Percentiles rank a stretch among this genome's conserved stretches.
Conservation (phyloP, 805 yeast species). For the Sungouiella thailandica region DNA sequence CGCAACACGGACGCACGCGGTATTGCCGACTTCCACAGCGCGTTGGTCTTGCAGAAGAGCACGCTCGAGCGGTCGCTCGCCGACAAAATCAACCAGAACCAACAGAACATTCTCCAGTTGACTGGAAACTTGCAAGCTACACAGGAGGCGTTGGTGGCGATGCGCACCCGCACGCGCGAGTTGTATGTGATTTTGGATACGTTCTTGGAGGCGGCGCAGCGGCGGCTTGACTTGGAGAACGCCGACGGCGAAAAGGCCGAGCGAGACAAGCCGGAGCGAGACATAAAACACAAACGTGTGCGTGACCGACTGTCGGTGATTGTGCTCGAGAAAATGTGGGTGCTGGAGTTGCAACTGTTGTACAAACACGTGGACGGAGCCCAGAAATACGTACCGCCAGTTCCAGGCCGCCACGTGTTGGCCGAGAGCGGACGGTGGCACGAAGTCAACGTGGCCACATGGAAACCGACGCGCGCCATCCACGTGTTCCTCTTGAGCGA, state of each 20-base stretch:
- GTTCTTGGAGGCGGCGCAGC: constrained; percentile 58
- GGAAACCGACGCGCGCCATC: constrained; percentile 71
- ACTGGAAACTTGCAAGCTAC: constrained; percentile 60
- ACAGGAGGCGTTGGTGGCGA: constrained; percentile 54
- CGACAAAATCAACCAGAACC: constrained; percentile 55
- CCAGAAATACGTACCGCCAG: constrained; percentile 66
- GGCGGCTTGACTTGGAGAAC: constrained; percentile 45
- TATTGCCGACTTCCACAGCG: constrained; percentile 63
- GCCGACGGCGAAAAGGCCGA: constrained; percentile 20
- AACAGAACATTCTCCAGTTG: constrained; percentile 54
- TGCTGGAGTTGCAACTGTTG: constrained; percentile 58
- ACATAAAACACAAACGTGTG: constrained; percentile 1
- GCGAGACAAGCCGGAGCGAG: constrained; percentile 3
- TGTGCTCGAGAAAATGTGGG: constrained; percentile 79
- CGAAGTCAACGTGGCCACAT: constrained; percentile 79
- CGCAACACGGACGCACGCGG: constrained; percentile 65
- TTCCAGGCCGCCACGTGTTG: constrained; percentile 76
- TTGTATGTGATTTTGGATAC: constrained; percentile 54
- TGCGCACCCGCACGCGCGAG: constrained; percentile 57
- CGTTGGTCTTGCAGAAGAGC: constrained; percentile 43
- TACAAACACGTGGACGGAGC: constrained; percentile 90
- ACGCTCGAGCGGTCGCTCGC: constrained; percentile 56
- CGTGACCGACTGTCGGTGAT: constrained; percentile 66
- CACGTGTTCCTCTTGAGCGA: constrained; percentile 79
- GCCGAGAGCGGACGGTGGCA: constrained; percentile 82